Evolutionary conservation across 139 green algal species (phyloP).

Genomic region (Dunaliella primolecta): DNA sequence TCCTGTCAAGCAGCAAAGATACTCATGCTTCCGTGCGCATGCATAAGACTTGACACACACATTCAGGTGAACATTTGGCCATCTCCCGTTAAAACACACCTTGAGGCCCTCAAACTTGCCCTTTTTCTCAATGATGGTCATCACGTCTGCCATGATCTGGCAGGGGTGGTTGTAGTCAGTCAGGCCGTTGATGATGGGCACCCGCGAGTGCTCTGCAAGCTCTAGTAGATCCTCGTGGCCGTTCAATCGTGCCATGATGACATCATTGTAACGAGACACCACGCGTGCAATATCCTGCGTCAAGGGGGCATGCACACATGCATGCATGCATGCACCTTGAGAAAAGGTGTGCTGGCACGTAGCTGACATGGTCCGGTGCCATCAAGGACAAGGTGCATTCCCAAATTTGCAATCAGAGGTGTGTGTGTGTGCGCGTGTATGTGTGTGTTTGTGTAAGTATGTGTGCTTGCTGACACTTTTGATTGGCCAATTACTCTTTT

Average conservation of each 20-base stretch:
- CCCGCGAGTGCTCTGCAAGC: conserved; percentile 73
- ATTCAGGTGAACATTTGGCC: too few species aligned
- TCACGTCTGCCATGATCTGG: conserved; percentile 97
- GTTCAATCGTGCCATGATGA: conserved; percentile 99
- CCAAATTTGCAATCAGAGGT: too few species aligned
- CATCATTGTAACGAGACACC: conserved; percentile 89
- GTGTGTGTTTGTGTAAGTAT: background rate
- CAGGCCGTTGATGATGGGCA: conserved; percentile 96
- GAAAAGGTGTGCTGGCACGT: too few species aligned
- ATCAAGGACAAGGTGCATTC: too few species aligned
- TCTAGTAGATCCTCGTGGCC: conserved; percentile 91
- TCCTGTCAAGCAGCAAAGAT: too few species aligned
- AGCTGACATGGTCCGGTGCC: too few species aligned
- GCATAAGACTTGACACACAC: too few species aligned
- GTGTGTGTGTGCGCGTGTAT: background rate
- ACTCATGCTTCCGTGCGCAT: too few species aligned
- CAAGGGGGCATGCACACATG: conserved; percentile 2
- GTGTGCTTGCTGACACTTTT: too few species aligned
- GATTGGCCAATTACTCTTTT: too few species aligned
- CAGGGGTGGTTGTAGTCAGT: conserved; percentile 99
- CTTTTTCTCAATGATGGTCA: conserved; percentile 90
- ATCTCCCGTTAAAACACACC: too few species aligned
- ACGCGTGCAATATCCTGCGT: conserved; percentile 95
- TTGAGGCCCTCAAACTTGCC: conserved; percentile 81
- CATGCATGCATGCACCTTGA: too few species aligned